phyloP scores from a whole-genome alignment of 768 basidiomycete genomes.

The Kwoniella sp. region DNA sequence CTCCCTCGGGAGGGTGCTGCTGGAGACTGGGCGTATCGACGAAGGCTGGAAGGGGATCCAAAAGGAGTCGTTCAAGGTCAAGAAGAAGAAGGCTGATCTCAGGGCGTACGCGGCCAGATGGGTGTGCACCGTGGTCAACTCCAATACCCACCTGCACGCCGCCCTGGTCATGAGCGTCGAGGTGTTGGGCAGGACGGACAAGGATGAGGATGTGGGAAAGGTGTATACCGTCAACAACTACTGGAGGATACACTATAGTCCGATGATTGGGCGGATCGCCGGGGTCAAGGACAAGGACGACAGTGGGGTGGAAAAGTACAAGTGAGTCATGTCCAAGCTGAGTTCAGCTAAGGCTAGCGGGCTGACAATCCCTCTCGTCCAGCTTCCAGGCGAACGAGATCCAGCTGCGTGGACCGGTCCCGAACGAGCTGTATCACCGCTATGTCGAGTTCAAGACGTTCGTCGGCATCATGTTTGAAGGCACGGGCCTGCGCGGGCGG shows the following conservation, averaged over 20 bases:
- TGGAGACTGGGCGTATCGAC: constrained; percentile 24
- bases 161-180: constrained; percentile 40
- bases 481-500: constrained; percentile 51
- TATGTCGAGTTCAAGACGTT: constrained; percentile 53
- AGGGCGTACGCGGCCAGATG: constrained; percentile 34
- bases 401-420: constrained; percentile 55
- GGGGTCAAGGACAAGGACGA: constrained; percentile 37
- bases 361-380: constrained; percentile 17
- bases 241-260: constrained; percentile 52
- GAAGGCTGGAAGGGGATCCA: constrained; percentile 32
- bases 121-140: constrained; percentile 10
- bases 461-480: constrained; percentile 53
- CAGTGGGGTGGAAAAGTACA: constrained; percentile 31
- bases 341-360: not conserved
- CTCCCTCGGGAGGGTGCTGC: constrained; percentile 34
- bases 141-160: constrained; percentile 22
- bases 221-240: constrained; percentile 53
- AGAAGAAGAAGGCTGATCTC: constrained; percentile 32
- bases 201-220: constrained; percentile 45
- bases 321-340: constrained; percentile 20
- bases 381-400: constrained; percentile 55
- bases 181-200: constrained; percentile 45
- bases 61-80: constrained; percentile 29
- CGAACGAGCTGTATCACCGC: constrained; percentile 50
- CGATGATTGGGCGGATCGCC: constrained; percentile 52